Evolutionary conservation across 768 basidiomycete genomes (phyloP), one percentile per base, ranked within the genome.

Genomic region (Hebeloma cylindrosporum): DNA sequence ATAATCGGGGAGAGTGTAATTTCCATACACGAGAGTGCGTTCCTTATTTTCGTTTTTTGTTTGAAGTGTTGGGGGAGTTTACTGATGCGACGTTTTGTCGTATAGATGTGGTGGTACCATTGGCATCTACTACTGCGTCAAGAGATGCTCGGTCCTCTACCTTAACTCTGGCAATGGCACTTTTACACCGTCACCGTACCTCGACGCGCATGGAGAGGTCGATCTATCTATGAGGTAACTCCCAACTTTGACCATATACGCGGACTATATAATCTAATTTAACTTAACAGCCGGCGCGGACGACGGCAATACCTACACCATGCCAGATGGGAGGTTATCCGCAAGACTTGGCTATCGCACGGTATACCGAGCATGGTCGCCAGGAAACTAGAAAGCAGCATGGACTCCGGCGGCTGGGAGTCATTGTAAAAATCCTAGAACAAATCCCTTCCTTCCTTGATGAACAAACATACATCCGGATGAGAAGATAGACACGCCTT

Each of bases 401-500:
- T 91, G 11, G 94, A 96, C 60, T 83, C 78, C 22, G 92, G 94
- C n/a, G 93, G 93, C 16, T 97, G 93, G 94, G 88, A 90, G 58
- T 87, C 85, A 46, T 64, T 95, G 37, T 94, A 51, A 50, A 39
- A 22, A 14, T n/a, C n/a, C n/a, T n/a, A 37, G 34, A 37, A 21
- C 28, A 30, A 29, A 35, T 16, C 28, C 10, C 27, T 23, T 30
- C 26, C 8, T 5, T 31, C 8, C 11, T 25, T 32, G 14, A n/a
- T n/a, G n/a, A n/a, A n/a, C n/a, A n/a, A n/a, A n/a, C n/a, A n/a
- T n/a, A n/a, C n/a, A n/a, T n/a, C n/a, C n/a, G n/a, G n/a, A n/a
- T n/a, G n/a, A n/a, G n/a, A n/a, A n/a, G n/a, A n/a, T n/a, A n/a
- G n/a, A n/a, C n/a, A n/a, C n/a, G n/a, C n/a, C n/a, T n/a, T n/a